Percentiles rank a stretch among this genome's conserved stretches.
Conservation (phyloP, 495 filamentous ascomycete species). For the Xeromyces bisporus region DNA sequence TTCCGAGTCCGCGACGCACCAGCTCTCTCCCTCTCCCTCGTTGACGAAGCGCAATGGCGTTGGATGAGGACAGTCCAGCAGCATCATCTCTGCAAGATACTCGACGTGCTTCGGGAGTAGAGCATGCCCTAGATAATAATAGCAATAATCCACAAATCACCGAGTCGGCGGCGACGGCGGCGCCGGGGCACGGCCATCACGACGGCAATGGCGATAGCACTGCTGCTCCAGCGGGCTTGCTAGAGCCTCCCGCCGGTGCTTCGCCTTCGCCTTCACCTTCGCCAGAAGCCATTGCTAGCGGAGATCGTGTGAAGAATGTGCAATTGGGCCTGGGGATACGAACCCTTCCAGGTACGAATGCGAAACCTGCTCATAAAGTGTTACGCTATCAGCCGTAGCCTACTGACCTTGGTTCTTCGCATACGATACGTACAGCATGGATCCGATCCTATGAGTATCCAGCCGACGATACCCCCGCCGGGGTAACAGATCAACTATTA, state of each 20-base stretch:
- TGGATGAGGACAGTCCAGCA: slow-evolving; percentile 14
- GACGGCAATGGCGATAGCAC: background rate
- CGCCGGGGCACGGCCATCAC: too few species aligned
- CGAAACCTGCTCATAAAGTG: background rate
- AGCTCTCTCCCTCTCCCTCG: slow-evolving; percentile 7
- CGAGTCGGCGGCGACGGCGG: too few species aligned
- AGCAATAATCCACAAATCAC: too few species aligned
- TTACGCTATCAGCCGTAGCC: background rate
- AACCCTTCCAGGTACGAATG: slow-evolving; percentile 17
- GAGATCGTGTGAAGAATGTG: background rate
- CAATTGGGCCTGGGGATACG: slow-evolving; percentile 8
- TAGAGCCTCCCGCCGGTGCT: too few species aligned
- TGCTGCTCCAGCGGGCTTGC: too few species aligned
- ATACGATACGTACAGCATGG: slow-evolving; percentile 26
- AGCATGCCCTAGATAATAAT: slow-evolving; percentile 12
- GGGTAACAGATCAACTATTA: slow-evolving; percentile 18
- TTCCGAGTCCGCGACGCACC: slow-evolving; percentile 10
- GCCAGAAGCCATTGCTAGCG: background rate
- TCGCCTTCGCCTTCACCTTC: too few species aligned
- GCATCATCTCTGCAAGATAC: too few species aligned
- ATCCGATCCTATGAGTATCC: slow-evolving; percentile 32
- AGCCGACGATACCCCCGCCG: slow-evolving; percentile 6
- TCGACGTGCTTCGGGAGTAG: too few species aligned
- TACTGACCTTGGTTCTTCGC: background rate
- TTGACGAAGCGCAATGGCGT: slow-evolving; percentile 19